Evolutionary conservation across 495 filamentous ascomycete species (phyloP).

Genomic region (Penicillium angulare): DNA sequence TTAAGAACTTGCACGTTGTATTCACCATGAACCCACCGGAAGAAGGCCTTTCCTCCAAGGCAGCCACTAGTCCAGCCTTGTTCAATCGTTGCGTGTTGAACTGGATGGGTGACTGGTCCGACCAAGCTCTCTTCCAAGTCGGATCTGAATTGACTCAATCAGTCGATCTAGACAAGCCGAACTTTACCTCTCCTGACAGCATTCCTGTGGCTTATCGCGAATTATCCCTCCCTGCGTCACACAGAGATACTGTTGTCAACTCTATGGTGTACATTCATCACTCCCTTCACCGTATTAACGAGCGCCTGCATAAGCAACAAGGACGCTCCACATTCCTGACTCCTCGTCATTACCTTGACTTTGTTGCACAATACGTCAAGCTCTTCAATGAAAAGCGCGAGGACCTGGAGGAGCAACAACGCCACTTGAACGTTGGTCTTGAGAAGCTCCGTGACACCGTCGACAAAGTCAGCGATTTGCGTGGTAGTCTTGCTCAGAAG

Average conservation of each 20-base stretch:
- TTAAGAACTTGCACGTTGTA: conserved; percentile 97
- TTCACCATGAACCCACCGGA: conserved; percentile 99
- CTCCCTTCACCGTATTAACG: conserved; percentile 86
- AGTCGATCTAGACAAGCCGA: conserved; percentile 85
- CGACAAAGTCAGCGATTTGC: conserved; percentile 91
- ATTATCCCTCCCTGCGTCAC: conserved; percentile 77
- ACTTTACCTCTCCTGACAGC: conserved; percentile 82
- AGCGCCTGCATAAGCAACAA: conserved; percentile 86
- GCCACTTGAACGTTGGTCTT: conserved; percentile 94
- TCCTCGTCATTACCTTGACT: conserved; percentile 95
- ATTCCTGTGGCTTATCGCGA: conserved; percentile 90
- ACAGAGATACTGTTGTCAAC: conserved; percentile 89
- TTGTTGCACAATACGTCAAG: conserved; percentile 96
- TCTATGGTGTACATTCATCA: conserved; percentile 99
- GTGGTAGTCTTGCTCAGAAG: conserved; percentile 87
- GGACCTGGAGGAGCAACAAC: conserved; percentile 96
- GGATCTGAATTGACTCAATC: conserved; percentile 93
- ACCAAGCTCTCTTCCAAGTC: conserved; percentile 98
- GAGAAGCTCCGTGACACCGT: conserved; percentile 98
- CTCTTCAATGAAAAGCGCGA: conserved; percentile 98
- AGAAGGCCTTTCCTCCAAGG: conserved; percentile 90
- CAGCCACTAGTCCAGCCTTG: conserved; percentile 91
- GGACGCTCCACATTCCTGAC: conserved; percentile 88
- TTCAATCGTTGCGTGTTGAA: conserved; percentile 99
- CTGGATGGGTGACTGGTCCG: conserved; percentile 99